Percentiles rank a stretch among this genome's conserved stretches.
These are phyloP conservation scores for Staphylotrichum longicolle DNA, from an alignment of 495 filamentous ascomycete genomes.

Conservation along the genomic window DNA sequence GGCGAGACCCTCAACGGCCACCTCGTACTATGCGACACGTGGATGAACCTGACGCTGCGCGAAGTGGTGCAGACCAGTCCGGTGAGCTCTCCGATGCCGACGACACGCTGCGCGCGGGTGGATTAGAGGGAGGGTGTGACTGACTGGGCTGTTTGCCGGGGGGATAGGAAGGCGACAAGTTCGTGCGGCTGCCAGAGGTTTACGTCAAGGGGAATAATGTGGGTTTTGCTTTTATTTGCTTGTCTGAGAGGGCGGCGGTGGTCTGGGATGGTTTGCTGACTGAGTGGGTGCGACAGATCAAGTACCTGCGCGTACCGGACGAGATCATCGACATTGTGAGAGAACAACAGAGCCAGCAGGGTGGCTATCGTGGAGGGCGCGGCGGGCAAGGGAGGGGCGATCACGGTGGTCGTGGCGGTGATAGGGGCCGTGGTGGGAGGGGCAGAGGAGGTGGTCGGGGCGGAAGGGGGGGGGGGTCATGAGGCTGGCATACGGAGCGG, in stretches of 20 bases:
- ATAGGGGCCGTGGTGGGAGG: constrained; percentile 42
- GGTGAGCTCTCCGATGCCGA: constrained; percentile 34
- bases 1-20: constrained; percentile 97
- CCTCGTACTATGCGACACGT: constrained; percentile 93
- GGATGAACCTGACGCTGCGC: constrained; percentile 97
- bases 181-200: constrained; percentile 85
- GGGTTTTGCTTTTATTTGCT: constrained; percentile 31
- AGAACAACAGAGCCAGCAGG: constrained; percentile 72
- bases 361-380: constrained; percentile 61
- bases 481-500: background rate
- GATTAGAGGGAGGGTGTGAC: no score
- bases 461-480: constrained; percentile 16
- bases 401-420: constrained; percentile 49
- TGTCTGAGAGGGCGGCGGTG: background rate
- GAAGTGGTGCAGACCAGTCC: constrained; percentile 97
- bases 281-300: constrained; percentile 64
- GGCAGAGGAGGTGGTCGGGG: constrained; percentile 47
- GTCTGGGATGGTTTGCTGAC: background rate
- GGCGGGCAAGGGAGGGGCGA: constrained; percentile 66
- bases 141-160: constrained; percentile 9
- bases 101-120: background rate
- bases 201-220: constrained; percentile 98
- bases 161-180: constrained; percentile 79
- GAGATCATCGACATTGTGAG: constrained; percentile 92
- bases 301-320: constrained; percentile 93